Percentiles rank a stretch among this genome's conserved stretches.
Evolutionary conservation across 2,329 filamentous ascomycete species (phyloP).

Genomic region (Nemania serpens): DNA sequence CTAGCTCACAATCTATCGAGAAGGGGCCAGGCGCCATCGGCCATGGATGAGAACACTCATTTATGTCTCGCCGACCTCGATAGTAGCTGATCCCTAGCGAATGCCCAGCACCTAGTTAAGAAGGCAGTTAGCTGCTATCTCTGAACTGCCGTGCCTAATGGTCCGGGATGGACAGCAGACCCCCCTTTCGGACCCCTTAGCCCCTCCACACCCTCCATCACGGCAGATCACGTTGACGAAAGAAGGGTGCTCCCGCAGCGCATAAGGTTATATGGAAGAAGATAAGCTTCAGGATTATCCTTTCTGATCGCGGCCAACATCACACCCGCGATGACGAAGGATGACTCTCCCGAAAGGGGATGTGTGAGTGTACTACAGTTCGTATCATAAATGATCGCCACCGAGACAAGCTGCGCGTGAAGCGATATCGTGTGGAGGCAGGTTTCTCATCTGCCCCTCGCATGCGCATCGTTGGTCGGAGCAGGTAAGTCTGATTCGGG

Average conservation of each 20-base stretch:
- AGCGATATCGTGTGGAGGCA: conserved; percentile 24
- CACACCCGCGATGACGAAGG: conserved; percentile 21
- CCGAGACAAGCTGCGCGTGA: conserved; percentile 12
- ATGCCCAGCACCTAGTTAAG: conserved; percentile 35
- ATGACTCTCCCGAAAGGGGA: conserved; percentile 21
- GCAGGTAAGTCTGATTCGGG: not conserved
- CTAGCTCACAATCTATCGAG: conserved; percentile 21
- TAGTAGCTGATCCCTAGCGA: conserved; percentile 20
- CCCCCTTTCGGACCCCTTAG: conserved; percentile 20
- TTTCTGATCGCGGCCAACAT: conserved; percentile 20
- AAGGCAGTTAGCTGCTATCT: conserved; percentile 31
- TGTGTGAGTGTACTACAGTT: conserved; percentile 4
- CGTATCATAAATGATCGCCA: conserved; percentile 20
- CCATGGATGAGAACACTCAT: conserved; percentile 1
- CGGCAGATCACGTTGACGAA: conserved; percentile 35
- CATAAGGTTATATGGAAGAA: conserved; percentile 22
- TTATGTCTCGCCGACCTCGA: conserved; percentile 21
- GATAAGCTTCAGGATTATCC: conserved; percentile 25
- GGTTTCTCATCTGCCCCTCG: conserved; percentile 9
- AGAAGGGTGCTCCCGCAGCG: conserved; percentile 34
- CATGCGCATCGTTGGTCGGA: conserved; percentile 13
- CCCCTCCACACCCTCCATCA: conserved; percentile 29
- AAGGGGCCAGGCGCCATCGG: conserved; percentile 12
- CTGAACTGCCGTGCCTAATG: conserved; percentile 23
- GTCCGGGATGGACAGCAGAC: conserved; percentile 23